Evolutionary conservation across 768 basidiomycete genomes (phyloP), one percentile per base, ranked within the genome.

Genomic region (Daedalea quercina): DNA sequence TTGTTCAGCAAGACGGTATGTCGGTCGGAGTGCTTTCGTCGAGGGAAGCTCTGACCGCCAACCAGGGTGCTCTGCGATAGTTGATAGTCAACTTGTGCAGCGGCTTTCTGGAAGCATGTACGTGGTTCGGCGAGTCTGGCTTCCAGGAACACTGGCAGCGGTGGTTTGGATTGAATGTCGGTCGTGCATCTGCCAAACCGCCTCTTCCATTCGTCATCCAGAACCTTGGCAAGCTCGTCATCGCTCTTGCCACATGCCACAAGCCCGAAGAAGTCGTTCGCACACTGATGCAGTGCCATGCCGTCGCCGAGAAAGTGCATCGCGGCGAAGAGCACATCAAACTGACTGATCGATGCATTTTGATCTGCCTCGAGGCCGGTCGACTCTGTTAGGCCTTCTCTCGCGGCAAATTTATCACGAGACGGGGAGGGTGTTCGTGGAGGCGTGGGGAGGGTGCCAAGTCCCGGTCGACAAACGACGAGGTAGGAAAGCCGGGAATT

Each of bases 281-380:
- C 87, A 56, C 85, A 87, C 54, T 79, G 76, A 67, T 92, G 89
- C 17, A 92, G 74, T 1, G 89, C 86, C 84, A 91, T 90, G 20
- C 91, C 91, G 63, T 94, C 91, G 19, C 89, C 90, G 44, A 92
- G 66, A 66, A 85, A 92, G 64, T 94, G 91, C 7, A 86, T 80
- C 3, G 86, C 83, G 57, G 84, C 84, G 45, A 94, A 76, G 56
- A 89, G 70, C 50, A 91, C 67, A 61, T 91, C 80, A 60, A 75
- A 82, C 49, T 77, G 66, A 28, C 44, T 51, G 59, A 26, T 57
- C 51, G 12, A 50, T 54, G 47, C 51, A 54, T 25, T 25, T 57
- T 59, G 15, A 15, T 40, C 15, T 19, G 13, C 34, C 50, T 35
- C 56, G 52, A 19, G 11, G 19, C 35, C 41, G 24, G 64, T 47